Percentiles rank a stretch among this genome's conserved stretches.
Conservation (phyloP, 2,329 filamentous ascomycete species). For the Ascochyta rabiei region DNA sequence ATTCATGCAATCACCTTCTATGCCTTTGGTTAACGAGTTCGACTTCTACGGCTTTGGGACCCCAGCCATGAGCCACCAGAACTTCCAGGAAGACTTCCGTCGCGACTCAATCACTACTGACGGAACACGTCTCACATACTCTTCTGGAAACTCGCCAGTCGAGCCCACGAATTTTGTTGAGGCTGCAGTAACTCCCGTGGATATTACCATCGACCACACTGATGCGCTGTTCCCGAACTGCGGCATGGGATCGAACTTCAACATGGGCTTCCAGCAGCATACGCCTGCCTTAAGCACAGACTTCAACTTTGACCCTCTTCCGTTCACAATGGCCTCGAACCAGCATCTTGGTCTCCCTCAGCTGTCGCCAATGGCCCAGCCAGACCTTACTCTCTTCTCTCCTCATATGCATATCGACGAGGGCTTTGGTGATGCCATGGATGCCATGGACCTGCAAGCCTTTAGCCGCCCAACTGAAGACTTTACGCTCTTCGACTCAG, state of each 20-base stretch:
- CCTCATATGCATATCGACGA: conserved; percentile 69
- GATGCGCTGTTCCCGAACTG: conserved; percentile 61
- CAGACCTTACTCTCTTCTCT: conserved; percentile 71
- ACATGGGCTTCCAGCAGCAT: conserved; percentile 63
- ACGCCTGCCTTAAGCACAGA: conserved; percentile 51
- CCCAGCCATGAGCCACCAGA: conserved; percentile 37
- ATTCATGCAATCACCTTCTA: conserved; percentile 51
- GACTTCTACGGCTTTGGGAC: conserved; percentile 42
- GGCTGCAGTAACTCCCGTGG: conserved; percentile 52
- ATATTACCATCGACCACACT: conserved; percentile 61
- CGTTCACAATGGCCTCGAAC: conserved; percentile 30
- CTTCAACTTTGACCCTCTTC: conserved; percentile 51
- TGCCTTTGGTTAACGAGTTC: conserved; percentile 45
- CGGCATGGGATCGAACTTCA: conserved; percentile 67
- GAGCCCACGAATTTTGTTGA: conserved; percentile 52
- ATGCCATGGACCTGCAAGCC: conserved; percentile 35
- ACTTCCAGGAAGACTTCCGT: conserved; percentile 44
- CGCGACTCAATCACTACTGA: conserved; percentile 47
- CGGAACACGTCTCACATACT: conserved; percentile 46
- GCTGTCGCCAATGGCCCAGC: conserved; percentile 72
- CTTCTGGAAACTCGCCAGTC: conserved; percentile 50
- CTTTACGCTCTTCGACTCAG: conserved; percentile 65
- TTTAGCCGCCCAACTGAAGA: conserved; percentile 54
- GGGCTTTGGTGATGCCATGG: conserved; percentile 63
- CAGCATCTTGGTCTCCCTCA: conserved; percentile 50